Evolutionary conservation across 2,329 filamentous ascomycete genomes (phyloP).

Genomic region (Gaeumannomyces tritici): DNA sequence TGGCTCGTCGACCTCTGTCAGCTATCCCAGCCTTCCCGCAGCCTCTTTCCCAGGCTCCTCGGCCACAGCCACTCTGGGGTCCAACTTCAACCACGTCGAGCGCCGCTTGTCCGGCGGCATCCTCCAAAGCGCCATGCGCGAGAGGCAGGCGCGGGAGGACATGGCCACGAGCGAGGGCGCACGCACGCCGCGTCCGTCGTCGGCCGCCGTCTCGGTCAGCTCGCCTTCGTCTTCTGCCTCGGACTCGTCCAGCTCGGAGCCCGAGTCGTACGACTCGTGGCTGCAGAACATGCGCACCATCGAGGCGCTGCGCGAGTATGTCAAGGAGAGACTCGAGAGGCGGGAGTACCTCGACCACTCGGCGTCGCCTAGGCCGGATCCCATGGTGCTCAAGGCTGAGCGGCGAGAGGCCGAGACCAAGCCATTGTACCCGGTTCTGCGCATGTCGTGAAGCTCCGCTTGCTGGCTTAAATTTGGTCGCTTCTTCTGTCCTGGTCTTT

Average conservation of each 20-base stretch:
- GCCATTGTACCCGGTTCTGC: constrained; percentile 7
- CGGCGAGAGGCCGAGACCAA: constrained; percentile 1
- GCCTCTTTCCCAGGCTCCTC: constrained; percentile 58
- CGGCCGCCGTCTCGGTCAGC: constrained; percentile 32
- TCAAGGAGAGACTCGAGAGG: constrained; percentile 46
- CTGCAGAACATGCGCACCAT: constrained; percentile 57
- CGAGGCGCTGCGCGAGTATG: constrained; percentile 49
- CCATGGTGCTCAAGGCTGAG: constrained; percentile 18
- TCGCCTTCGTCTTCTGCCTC: constrained; percentile 50
- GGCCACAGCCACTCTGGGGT: constrained; percentile 61
- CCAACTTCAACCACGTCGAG: constrained; percentile 53
- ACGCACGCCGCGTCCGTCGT: constrained; percentile 34
- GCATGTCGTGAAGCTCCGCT: neutral
- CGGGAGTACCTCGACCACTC: constrained; percentile 39
- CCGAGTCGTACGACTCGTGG: constrained; percentile 55
- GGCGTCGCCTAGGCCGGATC: constrained; percentile 19
- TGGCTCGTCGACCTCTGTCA: constrained; percentile 47
- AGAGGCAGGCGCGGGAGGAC: constrained; percentile 9
- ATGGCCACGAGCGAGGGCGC: constrained; percentile 19
- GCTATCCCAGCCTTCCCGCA: constrained; percentile 68
- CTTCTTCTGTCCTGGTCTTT: neutral
- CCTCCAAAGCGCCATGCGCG: constrained; percentile 48
- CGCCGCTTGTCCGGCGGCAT: constrained; percentile 58
- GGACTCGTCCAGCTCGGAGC: constrained; percentile 41
- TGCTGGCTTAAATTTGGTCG: neutral